phyloP scores from a whole-genome alignment of 495 filamentous ascomycete genomes.

The Penicillium pulvis region DNA sequence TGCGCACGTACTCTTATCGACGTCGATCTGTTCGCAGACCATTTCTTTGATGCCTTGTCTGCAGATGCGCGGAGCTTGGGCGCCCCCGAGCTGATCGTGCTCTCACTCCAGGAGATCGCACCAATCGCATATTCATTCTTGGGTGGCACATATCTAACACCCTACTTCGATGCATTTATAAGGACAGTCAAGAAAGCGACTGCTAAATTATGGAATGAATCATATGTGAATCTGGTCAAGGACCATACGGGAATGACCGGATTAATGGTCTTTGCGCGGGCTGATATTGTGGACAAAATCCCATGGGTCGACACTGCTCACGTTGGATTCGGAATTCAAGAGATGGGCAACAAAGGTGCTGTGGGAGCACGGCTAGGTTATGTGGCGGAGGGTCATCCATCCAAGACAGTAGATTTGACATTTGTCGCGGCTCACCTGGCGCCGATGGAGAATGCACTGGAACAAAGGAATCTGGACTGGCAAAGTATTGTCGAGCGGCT shows the following conservation, averaged over 20 bases:
- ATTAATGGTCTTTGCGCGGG: conserved; percentile 74
- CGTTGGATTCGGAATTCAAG: conserved; percentile 76
- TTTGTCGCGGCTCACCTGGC: conserved; percentile 90
- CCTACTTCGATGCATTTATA: conserved; percentile 70
- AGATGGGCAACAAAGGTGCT: conserved; percentile 95
- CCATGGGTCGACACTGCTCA: conserved; percentile 66
- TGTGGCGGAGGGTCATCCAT: conserved; percentile 26
- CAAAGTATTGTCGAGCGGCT: conserved; percentile 73
- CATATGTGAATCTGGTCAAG: conserved; percentile 55
- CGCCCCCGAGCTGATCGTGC: conserved; percentile 69
- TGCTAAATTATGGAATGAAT: conserved; percentile 33
- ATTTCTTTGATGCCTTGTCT: conserved; percentile 72
- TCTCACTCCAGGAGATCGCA: conserved; percentile 87
- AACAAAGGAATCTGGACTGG: conserved; percentile 83
- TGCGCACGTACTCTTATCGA: conserved; percentile 72
- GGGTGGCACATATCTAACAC: conserved; percentile 74
- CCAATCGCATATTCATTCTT: conserved; percentile 83
- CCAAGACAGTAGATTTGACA: conserved; percentile 63
- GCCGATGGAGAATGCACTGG: conserved; percentile 72
- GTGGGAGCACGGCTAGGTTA: conserved; percentile 74
- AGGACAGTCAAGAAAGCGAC: conserved; percentile 72
- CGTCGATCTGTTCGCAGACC: conserved; percentile 62
- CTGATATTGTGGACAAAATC: conserved; percentile 57
- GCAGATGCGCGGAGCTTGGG: conserved; percentile 31
- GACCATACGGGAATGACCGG: conserved; percentile 87